Evolutionary conservation across 768 basidiomycete genomes (phyloP).

Genomic region (Mycena epipterygia): DNA sequence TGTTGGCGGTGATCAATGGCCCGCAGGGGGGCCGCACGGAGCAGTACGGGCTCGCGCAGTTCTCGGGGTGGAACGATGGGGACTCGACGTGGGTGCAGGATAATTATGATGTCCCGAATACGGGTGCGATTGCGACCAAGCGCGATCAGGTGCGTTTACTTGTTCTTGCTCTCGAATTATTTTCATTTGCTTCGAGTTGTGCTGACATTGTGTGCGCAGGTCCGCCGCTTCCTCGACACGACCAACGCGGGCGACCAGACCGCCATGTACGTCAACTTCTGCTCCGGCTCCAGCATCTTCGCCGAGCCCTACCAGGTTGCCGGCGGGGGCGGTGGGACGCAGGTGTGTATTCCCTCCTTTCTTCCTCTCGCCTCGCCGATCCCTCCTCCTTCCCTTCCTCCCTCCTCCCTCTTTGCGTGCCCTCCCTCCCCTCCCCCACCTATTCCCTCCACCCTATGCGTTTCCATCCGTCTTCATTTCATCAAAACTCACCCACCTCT

Average conservation of each 20-base stretch:
- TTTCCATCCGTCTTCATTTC: too few relatives aligned
- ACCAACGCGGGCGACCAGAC: slow-evolving; percentile 24
- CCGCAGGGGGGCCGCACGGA: slow-evolving; percentile 23
- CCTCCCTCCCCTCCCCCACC: too few relatives aligned
- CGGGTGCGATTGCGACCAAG: slow-evolving; percentile 31
- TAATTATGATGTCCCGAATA: slow-evolving; percentile 29
- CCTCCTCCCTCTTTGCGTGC: too few relatives aligned
- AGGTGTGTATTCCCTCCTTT: slow-evolving; percentile 1
- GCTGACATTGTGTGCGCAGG: not conserved
- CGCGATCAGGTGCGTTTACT: slow-evolving; percentile 24
- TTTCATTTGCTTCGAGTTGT: not conserved
- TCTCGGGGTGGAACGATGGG: slow-evolving; percentile 32
- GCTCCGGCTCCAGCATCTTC: slow-evolving; percentile 23
- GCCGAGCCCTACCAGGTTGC: slow-evolving; percentile 27
- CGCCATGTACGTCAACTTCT: slow-evolving; percentile 32
- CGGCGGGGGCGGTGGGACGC: slow-evolving; percentile 15
- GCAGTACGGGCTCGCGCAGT: slow-evolving; percentile 31
- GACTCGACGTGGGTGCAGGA: slow-evolving; percentile 32
- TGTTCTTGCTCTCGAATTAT: too few relatives aligned
- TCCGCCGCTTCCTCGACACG: slow-evolving; percentile 35
- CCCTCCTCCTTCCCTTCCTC: too few relatives aligned
- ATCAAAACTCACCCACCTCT: not conserved
- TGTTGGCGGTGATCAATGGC: slow-evolving; percentile 23
- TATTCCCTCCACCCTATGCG: too few relatives aligned
- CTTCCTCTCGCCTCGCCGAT: too few relatives aligned